Base-by-base conservation (phyloP, 2,329 filamentous ascomycete genomes). In the Sporothrix dimorphospora region DNA sequence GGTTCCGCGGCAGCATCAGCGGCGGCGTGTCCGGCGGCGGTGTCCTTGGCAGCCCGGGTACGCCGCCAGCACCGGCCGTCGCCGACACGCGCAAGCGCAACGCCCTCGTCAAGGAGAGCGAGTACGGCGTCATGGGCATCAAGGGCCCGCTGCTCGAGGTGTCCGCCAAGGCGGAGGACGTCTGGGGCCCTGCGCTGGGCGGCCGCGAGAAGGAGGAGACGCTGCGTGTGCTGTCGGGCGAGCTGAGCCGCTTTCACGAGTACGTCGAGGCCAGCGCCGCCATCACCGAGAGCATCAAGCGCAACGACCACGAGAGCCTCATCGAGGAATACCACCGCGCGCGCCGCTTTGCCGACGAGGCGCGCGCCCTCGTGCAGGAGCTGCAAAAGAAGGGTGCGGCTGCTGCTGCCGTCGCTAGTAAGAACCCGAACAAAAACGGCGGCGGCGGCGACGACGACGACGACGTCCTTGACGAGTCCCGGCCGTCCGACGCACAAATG, bases 171-270 rank as follows among this genome's bases (percentile, higher is more conserved):
- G 96, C 95, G 0, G 94, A 98, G 80, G 96, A 99, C 78, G 92
- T 99, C 9, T 99, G 97, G 94, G 96, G 96, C 0, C 96, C 96
- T 1, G 95, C 96, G 1, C 82, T 99, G 49, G 94, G 94, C 66
- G 96, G 96, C 3, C 90, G 93, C 38, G 94, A 98, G 77, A 94
- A 95, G 78, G 96, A 98, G 78, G 92, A 94, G 78, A 91, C 91
- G 74, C 85, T 99, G 71, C 97, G 94, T 80, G 87, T 89, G 0
- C 89, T 98, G 9, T 86, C 94, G 27, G 87, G 87, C 9, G 90
- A 91, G 16, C 86, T 99, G 65, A 92, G 96, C 74, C 90, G 90
- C 74, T 92, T 96, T 79, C 91, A 90, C 73, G 91, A 92, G 45
- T 89, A 96, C 66, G 92, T 98, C 75, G 94, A 97, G 77, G 86